These are phyloP conservation scores for Eimeria praecox DNA, from an alignment of 169 alveolate genomes.

Conservation along the genomic window DNA sequence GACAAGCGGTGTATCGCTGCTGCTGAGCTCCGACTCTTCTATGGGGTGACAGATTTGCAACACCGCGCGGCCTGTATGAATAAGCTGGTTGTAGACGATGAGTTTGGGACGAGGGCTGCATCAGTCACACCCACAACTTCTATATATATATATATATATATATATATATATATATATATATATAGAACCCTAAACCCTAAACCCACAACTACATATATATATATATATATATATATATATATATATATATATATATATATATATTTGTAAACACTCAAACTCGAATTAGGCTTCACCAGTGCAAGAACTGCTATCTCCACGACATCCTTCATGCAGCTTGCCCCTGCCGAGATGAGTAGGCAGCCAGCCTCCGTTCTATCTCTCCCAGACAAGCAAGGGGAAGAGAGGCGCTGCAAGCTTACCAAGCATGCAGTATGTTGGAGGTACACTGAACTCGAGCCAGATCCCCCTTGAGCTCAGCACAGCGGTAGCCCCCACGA, in stretches of 20 bases:
- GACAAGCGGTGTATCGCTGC: slow-evolving; percentile 53
- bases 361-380: neutral
- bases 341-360: neutral
- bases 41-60: slow-evolving; percentile 58
- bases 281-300: neutral
- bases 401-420: neutral
- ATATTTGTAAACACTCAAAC: neutral
- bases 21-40: slow-evolving; percentile 45
- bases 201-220: no score
- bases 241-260: no score
- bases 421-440: slow-evolving; percentile 56
- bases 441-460: slow-evolving; percentile 66
- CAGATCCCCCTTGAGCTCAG: slow-evolving; percentile 70
- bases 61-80: slow-evolving; percentile 53
- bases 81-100: slow-evolving; percentile 65
- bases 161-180: no score
- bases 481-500: slow-evolving; percentile 75
- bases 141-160: no score
- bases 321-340: neutral
- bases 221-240: no score
- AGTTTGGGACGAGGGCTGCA: slow-evolving; percentile 78
- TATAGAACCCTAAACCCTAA: no score
- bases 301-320: neutral
- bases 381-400: neutral
- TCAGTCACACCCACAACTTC: neutral